Percentiles rank a stretch among this genome's conserved stretches.
Evolutionary conservation across 176 grass and related monocot genomes (phyloP).

Genomic region (Hsuehochloa calcarea): DNA sequence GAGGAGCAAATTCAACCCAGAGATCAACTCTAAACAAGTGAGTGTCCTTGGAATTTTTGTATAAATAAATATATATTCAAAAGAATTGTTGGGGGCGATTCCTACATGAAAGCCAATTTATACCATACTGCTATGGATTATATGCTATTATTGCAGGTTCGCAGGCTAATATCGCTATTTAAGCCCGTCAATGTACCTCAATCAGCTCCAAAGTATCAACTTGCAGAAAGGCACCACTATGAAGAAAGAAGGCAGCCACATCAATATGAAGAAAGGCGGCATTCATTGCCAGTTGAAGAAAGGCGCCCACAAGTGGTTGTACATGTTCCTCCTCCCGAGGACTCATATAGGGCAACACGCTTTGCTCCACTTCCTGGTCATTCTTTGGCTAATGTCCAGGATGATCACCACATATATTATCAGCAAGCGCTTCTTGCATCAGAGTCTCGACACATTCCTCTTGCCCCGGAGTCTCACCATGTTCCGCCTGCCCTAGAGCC

Average conservation of each 20-base stretch:
- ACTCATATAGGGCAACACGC: conserved; percentile 40
- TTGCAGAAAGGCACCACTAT: conserved; percentile 30
- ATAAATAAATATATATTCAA: conserved; percentile 15
- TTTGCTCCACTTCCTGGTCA: conserved; percentile 35
- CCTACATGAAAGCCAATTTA: not conserved
- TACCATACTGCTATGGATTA: conserved; percentile 17
- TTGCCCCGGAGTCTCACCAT: not conserved
- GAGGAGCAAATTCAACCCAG: conserved; percentile 54
- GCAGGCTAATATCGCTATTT: conserved; percentile 51
- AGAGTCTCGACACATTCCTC: conserved; percentile 34
- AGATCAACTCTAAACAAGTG: conserved; percentile 68
- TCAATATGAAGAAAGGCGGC: conserved; percentile 34
- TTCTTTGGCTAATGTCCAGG: conserved; percentile 19
- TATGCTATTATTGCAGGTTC: conserved; percentile 49
- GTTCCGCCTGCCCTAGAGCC: not conserved
- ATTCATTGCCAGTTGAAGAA: conserved; percentile 31
- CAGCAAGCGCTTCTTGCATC: conserved; percentile 11
- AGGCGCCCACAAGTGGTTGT: conserved; percentile 22
- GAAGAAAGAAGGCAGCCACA: conserved; percentile 22
- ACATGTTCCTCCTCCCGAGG: conserved; percentile 38
- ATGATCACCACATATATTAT: conserved; percentile 43
- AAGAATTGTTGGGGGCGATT: not conserved
- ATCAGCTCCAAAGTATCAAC: conserved; percentile 9
- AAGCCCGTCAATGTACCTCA: conserved; percentile 28
- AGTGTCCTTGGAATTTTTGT: conserved; percentile 10